Evolutionary conservation across 1,284 basidiomycete species (phyloP), one percentile per base, ranked within the genome.

Genomic region (Takashimella koratensis): DNA sequence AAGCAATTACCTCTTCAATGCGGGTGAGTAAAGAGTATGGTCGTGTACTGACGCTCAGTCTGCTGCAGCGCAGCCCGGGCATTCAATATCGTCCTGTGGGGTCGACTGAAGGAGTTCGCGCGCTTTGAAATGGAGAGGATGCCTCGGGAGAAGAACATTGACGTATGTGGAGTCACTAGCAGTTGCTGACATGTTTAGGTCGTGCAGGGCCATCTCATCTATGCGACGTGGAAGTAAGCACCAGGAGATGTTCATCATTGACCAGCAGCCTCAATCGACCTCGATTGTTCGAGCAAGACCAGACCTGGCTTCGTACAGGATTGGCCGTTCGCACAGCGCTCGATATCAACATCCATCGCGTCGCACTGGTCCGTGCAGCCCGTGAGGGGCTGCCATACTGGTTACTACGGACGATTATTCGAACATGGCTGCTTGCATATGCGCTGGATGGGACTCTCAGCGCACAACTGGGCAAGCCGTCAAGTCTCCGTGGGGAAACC

Each of bases 1-100:
- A 2, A 62, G 56, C 48, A 70, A 68, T 44, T 67, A 62, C 27
- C 62, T 70, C 22, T 70, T 70, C 56, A 70, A 70, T 46, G 66
- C 68, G 1, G 66, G 62, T 66, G 44, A 56, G 62, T 54, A 30
- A 23, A 24, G 3, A 8, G 30, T 8, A 16, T 36, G 30, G 8
- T 36, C 27, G 22, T 36, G 30, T 8, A 36, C 30, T 36, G 16
- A 36, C 51, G 16, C 25, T 44, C 39, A 63, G 62, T 70, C 27
- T 70, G 68, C 51, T 68, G 65, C 40, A 57, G 59, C 16, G 57
- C 66, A 5, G 68, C 68, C 4, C 52, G 65, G 11, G 46, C 64
- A 4, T 64, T 57, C 61, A 61, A 68, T 43, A 54, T 62, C 4
- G 56, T 55, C 2, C 43, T 70, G 2, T 70, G 68, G 68, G 55